Evolutionary conservation across 371 early-diverging fungal genomes (phyloP).

Genomic region (Haplosporangium sp.): DNA sequence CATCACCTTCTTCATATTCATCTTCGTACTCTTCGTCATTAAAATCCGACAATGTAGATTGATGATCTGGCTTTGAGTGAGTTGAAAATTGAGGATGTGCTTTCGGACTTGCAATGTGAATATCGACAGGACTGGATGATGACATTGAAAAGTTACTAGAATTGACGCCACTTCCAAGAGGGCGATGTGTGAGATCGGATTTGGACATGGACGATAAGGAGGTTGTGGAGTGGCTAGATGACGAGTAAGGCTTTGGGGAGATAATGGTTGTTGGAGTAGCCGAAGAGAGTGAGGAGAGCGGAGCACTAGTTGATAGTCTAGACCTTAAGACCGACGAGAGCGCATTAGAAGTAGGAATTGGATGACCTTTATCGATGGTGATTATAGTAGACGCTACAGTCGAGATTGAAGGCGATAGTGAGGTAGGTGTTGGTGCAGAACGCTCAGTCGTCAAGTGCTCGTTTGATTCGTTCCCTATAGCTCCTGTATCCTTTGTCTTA

Average conservation of each 20-base stretch:
- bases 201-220: constrained; percentile 16
- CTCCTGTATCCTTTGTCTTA: constrained; percentile 6
- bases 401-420: constrained; percentile 19
- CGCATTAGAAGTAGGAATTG: constrained; percentile 54
- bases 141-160: constrained; percentile 31
- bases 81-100: neutral
- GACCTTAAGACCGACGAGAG: constrained; percentile 45
- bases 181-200: constrained; percentile 14
- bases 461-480: neutral
- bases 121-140: constrained; percentile 16
- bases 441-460: constrained; percentile 1
- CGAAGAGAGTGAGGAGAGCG: constrained; percentile 52
- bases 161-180: constrained; percentile 5
- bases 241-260: constrained; percentile 44
- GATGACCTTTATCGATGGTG: constrained; percentile 46
- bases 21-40: constrained; percentile 21
- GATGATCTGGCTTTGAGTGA: neutral
- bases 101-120: constrained; percentile 28
- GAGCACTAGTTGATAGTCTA: constrained; percentile 41
- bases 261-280: constrained; percentile 51
- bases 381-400: constrained; percentile 12
- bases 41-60: neutral
- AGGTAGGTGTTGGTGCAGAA: constrained; percentile 21
- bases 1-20: constrained; percentile 24
- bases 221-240: constrained; percentile 16